phyloP scores from a whole-genome alignment of 176 grass and related monocot species.

The Avena atlantica region DNA sequence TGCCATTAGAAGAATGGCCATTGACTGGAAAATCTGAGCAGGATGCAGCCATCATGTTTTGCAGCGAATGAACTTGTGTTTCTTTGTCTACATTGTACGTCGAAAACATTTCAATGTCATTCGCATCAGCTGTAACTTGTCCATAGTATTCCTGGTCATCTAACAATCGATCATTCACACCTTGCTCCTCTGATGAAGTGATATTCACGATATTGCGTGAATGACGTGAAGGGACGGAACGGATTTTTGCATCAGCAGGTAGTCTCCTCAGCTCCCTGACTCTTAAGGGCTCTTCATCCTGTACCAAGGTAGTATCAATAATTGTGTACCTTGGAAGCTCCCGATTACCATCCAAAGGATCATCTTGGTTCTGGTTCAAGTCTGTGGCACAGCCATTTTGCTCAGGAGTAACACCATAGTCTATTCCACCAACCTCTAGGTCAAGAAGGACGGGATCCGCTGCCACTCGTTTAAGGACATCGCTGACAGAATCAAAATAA shows the following conservation, averaged over 20 bases:
- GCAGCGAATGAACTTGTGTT: slow-evolving; percentile 25
- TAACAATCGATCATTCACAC: slow-evolving; percentile 49
- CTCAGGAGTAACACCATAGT: slow-evolving; percentile 36
- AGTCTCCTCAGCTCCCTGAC: slow-evolving; percentile 78
- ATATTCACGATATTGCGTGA: slow-evolving; percentile 45
- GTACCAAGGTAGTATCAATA: slow-evolving; percentile 85
- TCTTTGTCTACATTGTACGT: background rate
- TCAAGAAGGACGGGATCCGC: slow-evolving; percentile 78
- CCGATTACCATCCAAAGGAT: slow-evolving; percentile 56
- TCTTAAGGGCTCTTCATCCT: slow-evolving; percentile 66
- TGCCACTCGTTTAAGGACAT: slow-evolving; percentile 83
- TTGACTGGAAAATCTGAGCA: slow-evolving; percentile 37
- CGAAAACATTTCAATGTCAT: slow-evolving; percentile 45
- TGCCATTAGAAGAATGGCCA: slow-evolving; percentile 53
- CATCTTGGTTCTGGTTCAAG: slow-evolving; percentile 44
- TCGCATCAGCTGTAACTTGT: slow-evolving; percentile 42
- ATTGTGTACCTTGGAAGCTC: slow-evolving; percentile 83
- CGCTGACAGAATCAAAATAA: slow-evolving; percentile 94
- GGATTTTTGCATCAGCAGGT: slow-evolving; percentile 63
- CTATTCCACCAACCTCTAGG: slow-evolving; percentile 56
- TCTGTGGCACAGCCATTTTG: slow-evolving; percentile 49
- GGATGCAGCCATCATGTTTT: slow-evolving; percentile 33
- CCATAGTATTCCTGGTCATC: slow-evolving; percentile 38
- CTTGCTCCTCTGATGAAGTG: slow-evolving; percentile 61
- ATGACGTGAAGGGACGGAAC: slow-evolving; percentile 38